A percentile compares a stretch with the other conserved stretches of the same genome.
Conservation (phyloP, 1,284 basidiomycete genomes). For the Athelia psychrophila region DNA sequence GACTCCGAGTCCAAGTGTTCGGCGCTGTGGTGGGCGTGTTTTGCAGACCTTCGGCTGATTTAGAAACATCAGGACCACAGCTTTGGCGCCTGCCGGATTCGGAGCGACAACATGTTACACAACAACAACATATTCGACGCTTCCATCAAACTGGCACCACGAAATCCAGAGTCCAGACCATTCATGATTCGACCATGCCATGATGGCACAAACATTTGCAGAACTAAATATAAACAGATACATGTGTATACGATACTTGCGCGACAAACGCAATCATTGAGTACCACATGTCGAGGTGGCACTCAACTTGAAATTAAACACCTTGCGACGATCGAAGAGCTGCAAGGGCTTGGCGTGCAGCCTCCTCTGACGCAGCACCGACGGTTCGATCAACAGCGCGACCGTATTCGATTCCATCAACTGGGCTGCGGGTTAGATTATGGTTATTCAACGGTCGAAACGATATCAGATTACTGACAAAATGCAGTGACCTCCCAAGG, state of each 20-base stretch:
- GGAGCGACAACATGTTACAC: no score
- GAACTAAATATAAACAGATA: neutral
- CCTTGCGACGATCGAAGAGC: neutral
- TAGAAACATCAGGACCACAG: no score
- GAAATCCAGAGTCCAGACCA: neutral
- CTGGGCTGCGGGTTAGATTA: neutral
- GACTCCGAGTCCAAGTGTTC: no score
- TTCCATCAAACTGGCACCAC: no score
- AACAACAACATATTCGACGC: no score
- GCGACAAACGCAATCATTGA: neutral
- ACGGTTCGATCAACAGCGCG: neutral
- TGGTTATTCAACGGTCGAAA: neutral
- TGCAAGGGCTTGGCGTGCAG: neutral
- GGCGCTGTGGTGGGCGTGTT: no score
- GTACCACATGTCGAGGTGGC: neutral
- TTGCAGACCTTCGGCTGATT: no score
- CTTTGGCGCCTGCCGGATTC: no score
- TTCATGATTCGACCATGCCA: neutral
- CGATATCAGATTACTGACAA: neutral
- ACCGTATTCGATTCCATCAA: neutral
- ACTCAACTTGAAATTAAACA: neutral
- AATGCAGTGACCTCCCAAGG: neutral
- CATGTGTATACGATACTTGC: neutral
- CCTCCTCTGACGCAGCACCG: neutral
- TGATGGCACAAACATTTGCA: neutral